These are phyloP conservation scores for Trichophyton verrucosum DNA, from an alignment of 2,329 filamentous ascomycete species.

Conservation along the genomic window DNA sequence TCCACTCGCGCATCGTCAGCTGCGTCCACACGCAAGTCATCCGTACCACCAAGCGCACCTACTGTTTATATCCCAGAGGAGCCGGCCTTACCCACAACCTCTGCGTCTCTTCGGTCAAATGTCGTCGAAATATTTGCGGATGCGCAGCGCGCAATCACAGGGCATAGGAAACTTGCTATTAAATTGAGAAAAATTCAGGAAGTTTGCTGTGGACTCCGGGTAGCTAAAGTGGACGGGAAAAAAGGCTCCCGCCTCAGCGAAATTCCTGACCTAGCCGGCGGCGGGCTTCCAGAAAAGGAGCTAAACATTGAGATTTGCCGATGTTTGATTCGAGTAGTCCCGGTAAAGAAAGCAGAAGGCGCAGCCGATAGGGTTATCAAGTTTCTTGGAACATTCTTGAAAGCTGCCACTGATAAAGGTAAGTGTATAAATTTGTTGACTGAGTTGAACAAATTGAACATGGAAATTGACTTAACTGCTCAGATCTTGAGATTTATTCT, in stretches of 20 bases:
- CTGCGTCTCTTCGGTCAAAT: slow-evolving; percentile 54
- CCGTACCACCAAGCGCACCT: slow-evolving; percentile 56
- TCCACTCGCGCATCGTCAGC: slow-evolving; percentile 23
- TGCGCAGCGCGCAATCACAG: slow-evolving; percentile 78
- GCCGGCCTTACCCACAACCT: slow-evolving; percentile 25
- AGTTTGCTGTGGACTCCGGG: slow-evolving; percentile 52
- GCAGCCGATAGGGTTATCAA: slow-evolving; percentile 76
- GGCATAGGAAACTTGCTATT: slow-evolving; percentile 79
- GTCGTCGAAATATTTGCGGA: slow-evolving; percentile 63
- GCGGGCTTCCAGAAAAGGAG: slow-evolving; percentile 54
- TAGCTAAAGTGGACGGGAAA: slow-evolving; percentile 25
- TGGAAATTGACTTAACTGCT: not conserved
- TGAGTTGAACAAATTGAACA: not conserved
- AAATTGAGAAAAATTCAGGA: slow-evolving; percentile 85
- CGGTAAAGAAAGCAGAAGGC: slow-evolving; percentile 80
- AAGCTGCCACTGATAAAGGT: slow-evolving; percentile 52
- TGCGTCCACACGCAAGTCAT: slow-evolving; percentile 29
- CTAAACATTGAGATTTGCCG: slow-evolving; percentile 80
- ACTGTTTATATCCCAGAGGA: slow-evolving; percentile 52
- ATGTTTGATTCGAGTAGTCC: slow-evolving; percentile 69
- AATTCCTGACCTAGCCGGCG: slow-evolving; percentile 37
- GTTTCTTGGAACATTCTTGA: slow-evolving; percentile 79
- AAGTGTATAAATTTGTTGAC: slow-evolving; percentile 1
- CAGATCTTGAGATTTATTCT: slow-evolving; percentile 54
- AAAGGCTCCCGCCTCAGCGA: slow-evolving; percentile 16